phyloP scores from a whole-genome alignment of 352 stramenopile species.

The Phytopythium chamaehyphon region DNA sequence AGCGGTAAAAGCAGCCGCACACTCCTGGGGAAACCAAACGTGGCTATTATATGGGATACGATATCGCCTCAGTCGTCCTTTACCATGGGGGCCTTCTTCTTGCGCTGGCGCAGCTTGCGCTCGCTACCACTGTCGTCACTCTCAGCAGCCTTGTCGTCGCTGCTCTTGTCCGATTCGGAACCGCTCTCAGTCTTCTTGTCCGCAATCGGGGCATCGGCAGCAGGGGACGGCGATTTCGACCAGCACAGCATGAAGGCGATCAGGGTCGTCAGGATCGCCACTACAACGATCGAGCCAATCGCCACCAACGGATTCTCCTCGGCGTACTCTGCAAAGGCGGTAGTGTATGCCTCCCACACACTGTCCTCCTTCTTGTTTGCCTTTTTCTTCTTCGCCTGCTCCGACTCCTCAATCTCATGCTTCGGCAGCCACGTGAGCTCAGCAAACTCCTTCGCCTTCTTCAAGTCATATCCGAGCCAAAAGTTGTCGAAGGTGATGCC shows the following conservation, averaged over 20 bases:
- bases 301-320: slow-evolving; percentile 54
- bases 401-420: slow-evolving; percentile 55
- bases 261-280: slow-evolving; percentile 38
- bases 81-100: slow-evolving; percentile 77
- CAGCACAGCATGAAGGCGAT: slow-evolving; percentile 62
- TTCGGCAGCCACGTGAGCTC: slow-evolving; percentile 74
- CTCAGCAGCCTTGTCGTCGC: slow-evolving; percentile 32
- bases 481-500: slow-evolving; percentile 93
- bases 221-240: slow-evolving; percentile 16
- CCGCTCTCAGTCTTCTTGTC: slow-evolving; percentile 31
- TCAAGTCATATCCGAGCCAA: slow-evolving; percentile 82
- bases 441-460: slow-evolving; percentile 76
- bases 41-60: slow-evolving; percentile 1
- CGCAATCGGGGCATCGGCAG: slow-evolving; percentile 10
- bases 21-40: neutral
- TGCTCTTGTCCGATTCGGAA: slow-evolving; percentile 24
- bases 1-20: slow-evolving; percentile 29
- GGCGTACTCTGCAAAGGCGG: slow-evolving; percentile 44
- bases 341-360: slow-evolving; percentile 27
- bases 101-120: slow-evolving; percentile 69
- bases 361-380: slow-evolving; percentile 45
- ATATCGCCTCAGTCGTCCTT: slow-evolving; percentile 35
- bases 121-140: slow-evolving; percentile 26
- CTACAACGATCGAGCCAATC: slow-evolving; percentile 36
- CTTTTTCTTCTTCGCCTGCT: slow-evolving; percentile 46